These are phyloP conservation scores for Ogataea minuta DNA, from an alignment of 805 yeast species.

Conservation along the genomic window DNA sequence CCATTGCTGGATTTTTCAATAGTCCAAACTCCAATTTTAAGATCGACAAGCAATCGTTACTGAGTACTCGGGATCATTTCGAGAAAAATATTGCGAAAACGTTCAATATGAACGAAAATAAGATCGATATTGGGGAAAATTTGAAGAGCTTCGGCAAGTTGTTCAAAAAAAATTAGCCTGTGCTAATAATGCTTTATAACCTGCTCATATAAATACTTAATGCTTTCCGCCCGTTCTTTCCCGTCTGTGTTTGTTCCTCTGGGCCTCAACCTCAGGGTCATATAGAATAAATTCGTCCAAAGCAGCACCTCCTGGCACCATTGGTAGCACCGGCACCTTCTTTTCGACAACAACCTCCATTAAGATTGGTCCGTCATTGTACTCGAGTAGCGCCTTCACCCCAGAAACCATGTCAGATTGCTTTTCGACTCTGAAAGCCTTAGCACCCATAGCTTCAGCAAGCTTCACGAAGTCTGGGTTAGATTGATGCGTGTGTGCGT, in stretches of 20 bases:
- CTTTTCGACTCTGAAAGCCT: constrained; percentile 69
- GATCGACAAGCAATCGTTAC: constrained; percentile 29
- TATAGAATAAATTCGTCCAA: constrained; percentile 88
- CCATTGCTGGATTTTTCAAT: constrained; percentile 19
- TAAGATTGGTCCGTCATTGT: constrained; percentile 77
- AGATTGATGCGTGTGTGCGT: constrained; percentile 94
- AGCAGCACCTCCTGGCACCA: constrained; percentile 96
- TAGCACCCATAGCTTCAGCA: constrained; percentile 91
- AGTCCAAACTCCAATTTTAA: constrained; percentile 24
- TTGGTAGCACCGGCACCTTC: constrained; percentile 95
- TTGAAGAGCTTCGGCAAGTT: constrained; percentile 61
- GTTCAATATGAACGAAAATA: constrained; percentile 48
- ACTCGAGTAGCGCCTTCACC: constrained; percentile 66
- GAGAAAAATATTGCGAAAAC: constrained; percentile 46
- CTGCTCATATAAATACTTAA: constrained; percentile 31
- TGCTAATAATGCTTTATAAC: constrained; percentile 1
- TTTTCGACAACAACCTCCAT: constrained; percentile 88
- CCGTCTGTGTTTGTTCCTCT: constrained; percentile 63
- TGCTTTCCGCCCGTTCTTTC: constrained; percentile 74
- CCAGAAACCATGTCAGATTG: constrained; percentile 64
- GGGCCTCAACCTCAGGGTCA: constrained; percentile 77
- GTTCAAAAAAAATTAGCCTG: constrained; percentile 36
- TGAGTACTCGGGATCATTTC: constrained; percentile 42
- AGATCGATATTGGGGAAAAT: constrained; percentile 66
- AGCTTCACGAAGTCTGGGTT: constrained; percentile 93